phyloP scores from a whole-genome alignment of 2,329 filamentous ascomycete species.

The Talaromyces sp. region DNA sequence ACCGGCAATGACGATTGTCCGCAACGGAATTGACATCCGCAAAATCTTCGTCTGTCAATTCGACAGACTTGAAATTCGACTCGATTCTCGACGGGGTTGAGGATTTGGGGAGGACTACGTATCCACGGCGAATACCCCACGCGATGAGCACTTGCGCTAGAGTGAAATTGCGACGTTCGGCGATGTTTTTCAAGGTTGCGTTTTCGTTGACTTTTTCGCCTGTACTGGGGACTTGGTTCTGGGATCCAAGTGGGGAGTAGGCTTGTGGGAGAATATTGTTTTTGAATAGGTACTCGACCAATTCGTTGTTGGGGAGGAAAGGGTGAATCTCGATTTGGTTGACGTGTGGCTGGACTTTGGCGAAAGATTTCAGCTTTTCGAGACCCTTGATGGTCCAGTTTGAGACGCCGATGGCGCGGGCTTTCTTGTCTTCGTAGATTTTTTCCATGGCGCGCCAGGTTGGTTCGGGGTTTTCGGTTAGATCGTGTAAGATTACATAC shows the following conservation, averaged over 20 bases:
- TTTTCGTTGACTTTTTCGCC: conserved; percentile 64
- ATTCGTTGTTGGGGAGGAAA: conserved; percentile 46
- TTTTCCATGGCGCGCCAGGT: conserved; percentile 68
- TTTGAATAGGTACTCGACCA: conserved; percentile 42
- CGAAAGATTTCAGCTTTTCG: conserved; percentile 43
- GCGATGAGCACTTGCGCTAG: conserved; percentile 61
- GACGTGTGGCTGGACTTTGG: conserved; percentile 42
- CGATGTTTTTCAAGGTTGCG: conserved; percentile 56
- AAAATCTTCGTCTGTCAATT: conserved; percentile 57
- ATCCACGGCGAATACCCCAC: conserved; percentile 64
- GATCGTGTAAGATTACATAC: conserved; percentile 61
- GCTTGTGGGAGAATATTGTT: conserved; percentile 41
- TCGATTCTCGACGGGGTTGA: conserved; percentile 63
- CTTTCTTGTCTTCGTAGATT: conserved; percentile 57
- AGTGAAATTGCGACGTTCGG: conserved; percentile 55
- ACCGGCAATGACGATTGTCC: conserved; percentile 63
- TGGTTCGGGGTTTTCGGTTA: conserved; percentile 61
- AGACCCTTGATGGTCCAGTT: conserved; percentile 63
- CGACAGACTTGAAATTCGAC: conserved; percentile 64
- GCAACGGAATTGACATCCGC: conserved; percentile 62
- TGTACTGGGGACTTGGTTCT: conserved; percentile 65
- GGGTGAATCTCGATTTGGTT: conserved; percentile 49
- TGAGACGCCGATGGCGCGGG: conserved; percentile 70
- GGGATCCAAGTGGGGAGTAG: conserved; percentile 54
- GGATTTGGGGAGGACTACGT: conserved; percentile 67